Evolutionary conservation across 768 basidiomycete species (phyloP).

Genomic region (Tricholomella constricta): DNA sequence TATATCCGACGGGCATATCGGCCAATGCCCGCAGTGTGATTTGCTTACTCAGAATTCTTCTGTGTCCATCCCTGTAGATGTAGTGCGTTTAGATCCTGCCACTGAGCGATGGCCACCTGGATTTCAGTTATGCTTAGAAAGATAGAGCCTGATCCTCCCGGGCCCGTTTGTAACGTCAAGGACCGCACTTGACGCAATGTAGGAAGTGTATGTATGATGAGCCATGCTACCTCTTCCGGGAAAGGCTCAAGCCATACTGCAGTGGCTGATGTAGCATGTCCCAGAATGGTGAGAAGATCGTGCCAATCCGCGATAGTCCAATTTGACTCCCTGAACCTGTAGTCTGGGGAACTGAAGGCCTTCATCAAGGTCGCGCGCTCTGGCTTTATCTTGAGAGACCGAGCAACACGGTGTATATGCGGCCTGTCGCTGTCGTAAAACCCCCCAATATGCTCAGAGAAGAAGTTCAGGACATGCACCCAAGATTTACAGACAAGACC

Average conservation of each 20-base stretch:
- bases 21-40: too few species aligned
- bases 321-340: neutral
- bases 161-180: neutral
- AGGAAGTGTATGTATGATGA: neutral
- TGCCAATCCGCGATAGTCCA: too few species aligned
- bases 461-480: slow-evolving; percentile 5
- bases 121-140: neutral
- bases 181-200: too few species aligned
- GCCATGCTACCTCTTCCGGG: neutral
- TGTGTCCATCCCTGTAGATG: neutral
- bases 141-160: neutral
- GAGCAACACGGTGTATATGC: neutral
- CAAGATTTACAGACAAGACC: too few species aligned
- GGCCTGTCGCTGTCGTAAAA: neutral
- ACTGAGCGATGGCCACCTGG: neutral
- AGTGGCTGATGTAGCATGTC: neutral
- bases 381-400: neutral
- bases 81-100: neutral
- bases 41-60: neutral
- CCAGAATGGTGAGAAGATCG: too few species aligned
- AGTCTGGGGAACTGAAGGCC: neutral
- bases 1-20: too few species aligned
- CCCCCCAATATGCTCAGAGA: neutral
- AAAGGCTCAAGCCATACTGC: neutral
- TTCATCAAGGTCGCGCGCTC: neutral